phyloP scores from a whole-genome alignment of 2,329 filamentous ascomycete species.

The Ophiostoma triangulosporum region DNA sequence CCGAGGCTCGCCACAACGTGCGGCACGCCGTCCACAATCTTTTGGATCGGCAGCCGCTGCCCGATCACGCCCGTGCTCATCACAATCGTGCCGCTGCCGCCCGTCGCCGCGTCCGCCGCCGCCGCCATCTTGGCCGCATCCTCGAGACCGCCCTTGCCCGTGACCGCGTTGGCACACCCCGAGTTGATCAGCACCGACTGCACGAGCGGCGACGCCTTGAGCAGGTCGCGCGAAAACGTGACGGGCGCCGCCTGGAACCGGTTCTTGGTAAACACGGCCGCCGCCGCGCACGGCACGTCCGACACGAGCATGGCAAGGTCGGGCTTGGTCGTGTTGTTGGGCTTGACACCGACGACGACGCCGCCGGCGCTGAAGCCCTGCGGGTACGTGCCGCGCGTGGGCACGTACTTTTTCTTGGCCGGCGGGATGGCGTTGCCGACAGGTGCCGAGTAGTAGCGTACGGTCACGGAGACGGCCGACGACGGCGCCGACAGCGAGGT shows the following conservation, averaged over 20 bases:
- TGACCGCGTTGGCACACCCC: constrained; percentile 94
- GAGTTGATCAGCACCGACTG: constrained; percentile 84
- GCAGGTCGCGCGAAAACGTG: constrained; percentile 62
- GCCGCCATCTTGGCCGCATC: constrained; percentile 77
- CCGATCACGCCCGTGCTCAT: constrained; percentile 99
- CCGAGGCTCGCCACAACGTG: constrained; percentile 59
- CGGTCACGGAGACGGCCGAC: neutral
- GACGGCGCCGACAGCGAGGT: neutral
- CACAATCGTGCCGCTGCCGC: constrained; percentile 53
- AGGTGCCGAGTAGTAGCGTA: constrained; percentile 40
- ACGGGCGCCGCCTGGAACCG: constrained; percentile 96
- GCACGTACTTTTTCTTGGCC: constrained; percentile 83
- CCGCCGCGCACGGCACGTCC: constrained; percentile 70
- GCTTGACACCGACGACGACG: constrained; percentile 82
- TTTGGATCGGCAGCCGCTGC: constrained; percentile 80
- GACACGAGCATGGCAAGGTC: constrained; percentile 84
- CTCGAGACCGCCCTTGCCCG: constrained; percentile 75
- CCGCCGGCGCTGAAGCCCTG: constrained; percentile 79
- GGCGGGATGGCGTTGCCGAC: constrained; percentile 49
- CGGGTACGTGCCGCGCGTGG: constrained; percentile 73
- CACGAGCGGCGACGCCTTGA: constrained; percentile 55
- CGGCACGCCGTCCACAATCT: constrained; percentile 75
- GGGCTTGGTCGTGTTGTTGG: constrained; percentile 78
- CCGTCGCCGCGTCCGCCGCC: constrained; percentile 54
- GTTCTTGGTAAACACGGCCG: constrained; percentile 94